Evolutionary conservation across 1,139 yeast genomes (phyloP).

Genomic region (Magnusiomyces fungicola): DNA sequence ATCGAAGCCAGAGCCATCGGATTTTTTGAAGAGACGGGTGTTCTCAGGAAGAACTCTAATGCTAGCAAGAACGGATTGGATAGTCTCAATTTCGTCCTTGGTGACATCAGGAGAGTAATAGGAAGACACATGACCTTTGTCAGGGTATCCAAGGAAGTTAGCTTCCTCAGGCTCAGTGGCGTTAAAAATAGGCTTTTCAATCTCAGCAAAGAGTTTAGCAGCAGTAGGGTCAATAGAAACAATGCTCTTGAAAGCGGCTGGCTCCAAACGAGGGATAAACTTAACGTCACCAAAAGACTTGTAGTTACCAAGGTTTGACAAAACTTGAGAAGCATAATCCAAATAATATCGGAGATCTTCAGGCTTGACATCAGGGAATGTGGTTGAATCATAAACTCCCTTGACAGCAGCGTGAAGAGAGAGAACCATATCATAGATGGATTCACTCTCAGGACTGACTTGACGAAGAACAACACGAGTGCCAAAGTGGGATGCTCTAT

Average conservation of each 20-base stretch:
- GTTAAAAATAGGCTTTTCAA: slow-evolving; percentile 47
- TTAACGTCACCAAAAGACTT: slow-evolving; percentile 86
- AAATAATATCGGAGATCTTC: slow-evolving; percentile 44
- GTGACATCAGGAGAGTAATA: slow-evolving; percentile 57
- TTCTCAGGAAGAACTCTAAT: slow-evolving; percentile 74
- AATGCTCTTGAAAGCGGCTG: slow-evolving; percentile 27
- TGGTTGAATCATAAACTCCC: slow-evolving; percentile 44
- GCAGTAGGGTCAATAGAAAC: slow-evolving; percentile 30
- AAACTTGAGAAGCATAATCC: slow-evolving; percentile 74
- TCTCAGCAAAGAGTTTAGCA: slow-evolving; percentile 37
- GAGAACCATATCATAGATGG: slow-evolving; percentile 61
- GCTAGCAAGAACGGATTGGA: slow-evolving; percentile 55
- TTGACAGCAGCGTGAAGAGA: slow-evolving; percentile 46
- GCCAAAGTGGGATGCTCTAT: slow-evolving; percentile 78
- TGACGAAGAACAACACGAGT: slow-evolving; percentile 71
- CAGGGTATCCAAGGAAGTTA: slow-evolving; percentile 69
- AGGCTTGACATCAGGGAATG: slow-evolving; percentile 23
- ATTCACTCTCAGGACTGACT: slow-evolving; percentile 78
- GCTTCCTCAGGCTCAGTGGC: slow-evolving; percentile 40
- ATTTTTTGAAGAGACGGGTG: slow-evolving; percentile 51
- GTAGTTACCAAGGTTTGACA: slow-evolving; percentile 77
- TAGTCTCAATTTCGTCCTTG: slow-evolving; percentile 54
- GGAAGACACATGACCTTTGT: slow-evolving; percentile 63
- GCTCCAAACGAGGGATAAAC: slow-evolving; percentile 58
- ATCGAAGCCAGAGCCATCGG: slow-evolving; percentile 27